Evolutionary conservation across 1,139 yeast species (phyloP), one percentile per base, ranked within the genome.

Genomic region (Meyerozyma sp.): DNA sequence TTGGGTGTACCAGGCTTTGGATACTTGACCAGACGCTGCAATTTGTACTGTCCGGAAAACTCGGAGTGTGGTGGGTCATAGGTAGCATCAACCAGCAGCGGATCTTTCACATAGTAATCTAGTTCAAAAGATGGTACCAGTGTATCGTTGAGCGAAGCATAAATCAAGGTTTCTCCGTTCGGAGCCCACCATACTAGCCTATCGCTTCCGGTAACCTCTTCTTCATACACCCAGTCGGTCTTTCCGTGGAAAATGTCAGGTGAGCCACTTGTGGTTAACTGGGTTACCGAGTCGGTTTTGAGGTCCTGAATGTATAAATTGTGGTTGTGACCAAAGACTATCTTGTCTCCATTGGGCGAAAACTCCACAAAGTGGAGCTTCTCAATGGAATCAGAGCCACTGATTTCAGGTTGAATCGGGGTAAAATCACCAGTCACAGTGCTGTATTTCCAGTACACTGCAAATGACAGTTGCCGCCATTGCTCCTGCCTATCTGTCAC

Each of bases 141-240:
- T 1, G 90, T 74, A 51, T 91, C 97, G 59, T 93, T 79, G 14
- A 87, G 71, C 35, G 76, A 72, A 38, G 87, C 72, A 57, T 71
- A 93, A 0, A 90, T 77, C 41, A 93, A 57, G 47, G 72, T 68
- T 5, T 77, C 61, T 49, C 86, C 90, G 53, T 84, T 80, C 0
- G 86, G 84, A 11, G 93, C 75, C 96, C 97, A 93, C 95, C 96
- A 93, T 20, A 89, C 62, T 3, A 94, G 80, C 37, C 67, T 67
- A 51, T 84, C 88, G 5, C 72, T 67, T 0, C 77, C 73, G 5
- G 84, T 61, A 1, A 93, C 90, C 56, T 94, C 98, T 56, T 94
- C 98, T 60, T 93, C 98, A 58, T 93, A 93, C 0, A 93, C 88
- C 98, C 98, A 93, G 56, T 93, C 98, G 0, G 97, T 85, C 49